Conservation (phyloP, 1,284 basidiomycete genomes). For the Apiotrichum veenhuisii region DNA sequence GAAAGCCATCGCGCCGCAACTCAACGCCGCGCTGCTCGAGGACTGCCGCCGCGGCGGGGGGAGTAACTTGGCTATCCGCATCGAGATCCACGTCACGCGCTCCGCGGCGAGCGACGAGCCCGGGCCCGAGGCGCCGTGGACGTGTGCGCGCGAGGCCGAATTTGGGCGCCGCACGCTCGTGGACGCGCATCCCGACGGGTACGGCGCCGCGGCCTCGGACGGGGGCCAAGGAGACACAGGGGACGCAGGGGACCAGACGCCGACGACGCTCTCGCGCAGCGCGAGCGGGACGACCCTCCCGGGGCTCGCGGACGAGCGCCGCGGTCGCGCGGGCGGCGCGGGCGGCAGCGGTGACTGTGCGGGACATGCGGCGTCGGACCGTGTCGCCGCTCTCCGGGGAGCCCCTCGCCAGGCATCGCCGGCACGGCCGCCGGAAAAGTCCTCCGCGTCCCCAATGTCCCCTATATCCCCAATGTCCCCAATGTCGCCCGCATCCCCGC, state of each 20-base stretch:
- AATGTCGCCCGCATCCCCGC: no score
- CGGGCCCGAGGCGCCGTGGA: background rate
- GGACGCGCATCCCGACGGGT: background rate
- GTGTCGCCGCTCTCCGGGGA: no score
- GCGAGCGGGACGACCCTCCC: background rate
- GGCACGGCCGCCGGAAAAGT: no score
- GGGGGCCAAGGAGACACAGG: no score
- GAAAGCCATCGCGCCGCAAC: conserved; percentile 12
- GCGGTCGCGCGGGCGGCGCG: background rate
- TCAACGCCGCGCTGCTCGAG: conserved; percentile 12
- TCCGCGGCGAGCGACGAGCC: conserved; percentile 10
- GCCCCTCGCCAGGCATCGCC: no score
- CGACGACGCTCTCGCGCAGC: background rate
- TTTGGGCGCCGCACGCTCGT: background rate
- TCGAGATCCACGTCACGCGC: conserved; percentile 26
- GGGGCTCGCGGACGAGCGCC: background rate
- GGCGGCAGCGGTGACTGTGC: background rate
- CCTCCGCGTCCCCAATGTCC: no score
- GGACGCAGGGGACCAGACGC: no score
- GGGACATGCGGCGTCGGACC: no score
- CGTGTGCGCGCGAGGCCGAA: background rate
- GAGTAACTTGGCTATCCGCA: conserved; percentile 7
- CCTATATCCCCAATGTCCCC: no score
- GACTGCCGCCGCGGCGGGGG: background rate
- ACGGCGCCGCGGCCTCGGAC: background rate